phyloP scores from a whole-genome alignment of 2,329 filamentous ascomycete genomes.

The Sarocladiaceae sp. region DNA sequence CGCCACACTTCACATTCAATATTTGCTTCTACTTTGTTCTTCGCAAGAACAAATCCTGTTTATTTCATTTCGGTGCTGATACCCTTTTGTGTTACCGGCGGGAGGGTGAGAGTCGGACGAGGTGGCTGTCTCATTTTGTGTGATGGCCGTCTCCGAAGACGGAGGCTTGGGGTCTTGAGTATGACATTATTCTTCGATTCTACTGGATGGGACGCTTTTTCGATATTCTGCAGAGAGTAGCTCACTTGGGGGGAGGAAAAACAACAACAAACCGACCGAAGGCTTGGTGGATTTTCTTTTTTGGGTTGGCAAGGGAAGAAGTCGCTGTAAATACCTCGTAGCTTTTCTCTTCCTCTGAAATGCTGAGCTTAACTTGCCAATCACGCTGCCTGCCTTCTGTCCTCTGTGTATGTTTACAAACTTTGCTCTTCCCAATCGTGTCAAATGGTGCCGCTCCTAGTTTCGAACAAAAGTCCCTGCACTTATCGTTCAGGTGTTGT shows the following conservation, averaged over 20 bases:
- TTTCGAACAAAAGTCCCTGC: neutral
- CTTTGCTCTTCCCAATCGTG: neutral
- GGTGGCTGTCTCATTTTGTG: neutral
- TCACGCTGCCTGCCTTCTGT: neutral
- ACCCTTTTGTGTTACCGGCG: constrained; percentile 23
- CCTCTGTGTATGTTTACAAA: neutral
- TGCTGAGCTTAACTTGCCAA: constrained; percentile 1
- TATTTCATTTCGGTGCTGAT: constrained; percentile 29
- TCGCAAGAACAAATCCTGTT: constrained; percentile 16
- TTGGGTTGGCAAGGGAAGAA: neutral
- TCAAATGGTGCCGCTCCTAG: neutral
- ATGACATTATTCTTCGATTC: constrained; percentile 8
- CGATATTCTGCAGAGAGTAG: constrained; percentile 6
- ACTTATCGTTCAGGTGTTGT: neutral
- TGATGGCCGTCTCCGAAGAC: neutral
- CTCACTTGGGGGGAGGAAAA: constrained; percentile 14
- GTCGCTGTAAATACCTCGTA: constrained; percentile 2
- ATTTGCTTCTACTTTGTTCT: constrained; percentile 13
- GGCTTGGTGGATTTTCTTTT: constrained; percentile 7
- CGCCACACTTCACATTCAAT: constrained; percentile 19
- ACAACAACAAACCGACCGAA: neutral
- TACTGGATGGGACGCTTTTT: constrained; percentile 8
- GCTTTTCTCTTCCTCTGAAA: neutral
- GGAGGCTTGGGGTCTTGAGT: constrained; percentile 10
- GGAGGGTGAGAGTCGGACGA: neutral